These are phyloP conservation scores for Verruconis gallopava DNA, from an alignment of 2,329 filamentous ascomycete genomes.

Conservation along the genomic window DNA sequence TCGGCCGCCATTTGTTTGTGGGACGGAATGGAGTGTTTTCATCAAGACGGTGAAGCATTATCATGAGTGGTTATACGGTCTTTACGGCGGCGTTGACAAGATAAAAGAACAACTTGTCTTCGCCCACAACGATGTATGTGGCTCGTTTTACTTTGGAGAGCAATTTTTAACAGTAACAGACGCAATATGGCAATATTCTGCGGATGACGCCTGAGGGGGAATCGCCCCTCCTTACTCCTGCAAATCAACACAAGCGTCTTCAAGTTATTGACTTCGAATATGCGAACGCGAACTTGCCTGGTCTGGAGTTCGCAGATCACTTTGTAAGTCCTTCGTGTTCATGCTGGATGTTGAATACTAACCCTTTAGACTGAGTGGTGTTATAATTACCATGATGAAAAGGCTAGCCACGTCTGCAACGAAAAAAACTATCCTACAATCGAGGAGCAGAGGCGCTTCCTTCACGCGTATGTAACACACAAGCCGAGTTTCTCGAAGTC, in stretches of 20 bases:
- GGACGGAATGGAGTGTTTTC: conserved; percentile 72
- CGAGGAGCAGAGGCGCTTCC: conserved; percentile 73
- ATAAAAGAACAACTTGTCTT: conserved; percentile 73
- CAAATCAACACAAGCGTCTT: conserved; percentile 90
- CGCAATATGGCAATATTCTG: conserved; percentile 96
- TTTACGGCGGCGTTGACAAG: conserved; percentile 53
- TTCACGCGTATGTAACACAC: conserved; percentile 78
- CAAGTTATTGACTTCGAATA: conserved; percentile 99
- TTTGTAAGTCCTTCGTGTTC: conserved; percentile 47
- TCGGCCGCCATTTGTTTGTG: conserved; percentile 50
- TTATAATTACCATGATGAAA: conserved; percentile 83
- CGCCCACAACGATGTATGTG: conserved; percentile 86
- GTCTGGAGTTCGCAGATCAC: conserved; percentile 92
- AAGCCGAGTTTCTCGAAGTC: conserved; percentile 53
- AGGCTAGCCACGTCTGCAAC: conserved; percentile 53
- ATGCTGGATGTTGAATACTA: background rate
- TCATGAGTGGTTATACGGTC: conserved; percentile 55
- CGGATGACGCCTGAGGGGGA: conserved; percentile 56
- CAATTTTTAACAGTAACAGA: conserved; percentile 49
- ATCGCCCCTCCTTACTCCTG: conserved; percentile 75
- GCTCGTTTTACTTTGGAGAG: too few relatives aligned
- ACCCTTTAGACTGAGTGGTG: conserved; percentile 71
- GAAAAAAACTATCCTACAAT: conserved; percentile 57
- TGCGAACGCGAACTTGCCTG: conserved; percentile 73
- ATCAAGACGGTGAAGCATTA: conserved; percentile 63